These are phyloP conservation scores for Xylaria bambusicola DNA, from an alignment of 495 filamentous ascomycete genomes.

Conservation along the genomic window DNA sequence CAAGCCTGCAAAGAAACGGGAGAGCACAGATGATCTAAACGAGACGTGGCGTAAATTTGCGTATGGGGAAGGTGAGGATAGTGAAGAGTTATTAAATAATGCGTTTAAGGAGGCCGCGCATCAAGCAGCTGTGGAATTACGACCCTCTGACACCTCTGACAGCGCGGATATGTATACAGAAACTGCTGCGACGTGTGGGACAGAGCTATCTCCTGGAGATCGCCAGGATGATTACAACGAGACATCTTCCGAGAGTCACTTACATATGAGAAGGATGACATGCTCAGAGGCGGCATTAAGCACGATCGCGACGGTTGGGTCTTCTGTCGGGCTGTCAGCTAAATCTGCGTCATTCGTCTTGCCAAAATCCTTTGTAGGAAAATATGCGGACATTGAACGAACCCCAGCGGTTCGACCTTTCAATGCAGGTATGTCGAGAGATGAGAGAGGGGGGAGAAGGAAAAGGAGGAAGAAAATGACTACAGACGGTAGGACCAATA, in stretches of 20 bases:
- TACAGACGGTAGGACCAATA: conserved; percentile 42
- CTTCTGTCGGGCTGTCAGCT: conserved; percentile 24
- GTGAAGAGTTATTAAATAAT: conserved; percentile 35
- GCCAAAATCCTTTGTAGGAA: conserved; percentile 47
- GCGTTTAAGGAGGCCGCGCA: conserved; percentile 40
- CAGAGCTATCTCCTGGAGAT: background rate
- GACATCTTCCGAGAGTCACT: too few relatives aligned
- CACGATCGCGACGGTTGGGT: conserved; percentile 24
- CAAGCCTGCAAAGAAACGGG: background rate
- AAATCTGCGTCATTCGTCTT: conserved; percentile 35
- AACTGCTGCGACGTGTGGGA: conserved; percentile 16
- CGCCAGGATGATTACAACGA: conserved; percentile 3
- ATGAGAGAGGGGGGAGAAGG: conserved; percentile 20
- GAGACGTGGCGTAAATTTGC: conserved; percentile 44
- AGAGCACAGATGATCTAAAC: conserved; percentile 25
- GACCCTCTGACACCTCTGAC: conserved; percentile 27
- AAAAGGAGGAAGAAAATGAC: conserved; percentile 35
- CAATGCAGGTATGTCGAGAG: background rate
- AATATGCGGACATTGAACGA: conserved; percentile 24
- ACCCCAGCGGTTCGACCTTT: background rate
- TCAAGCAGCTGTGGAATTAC: conserved; percentile 32
- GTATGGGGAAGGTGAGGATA: conserved; percentile 32
- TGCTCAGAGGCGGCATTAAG: conserved; percentile 30
- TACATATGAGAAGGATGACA: conserved; percentile 23
- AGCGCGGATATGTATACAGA: conserved; percentile 2